These are phyloP conservation scores for Cyberlindnera japonica DNA, from an alignment of 805 yeast genomes.

Conservation along the genomic window DNA sequence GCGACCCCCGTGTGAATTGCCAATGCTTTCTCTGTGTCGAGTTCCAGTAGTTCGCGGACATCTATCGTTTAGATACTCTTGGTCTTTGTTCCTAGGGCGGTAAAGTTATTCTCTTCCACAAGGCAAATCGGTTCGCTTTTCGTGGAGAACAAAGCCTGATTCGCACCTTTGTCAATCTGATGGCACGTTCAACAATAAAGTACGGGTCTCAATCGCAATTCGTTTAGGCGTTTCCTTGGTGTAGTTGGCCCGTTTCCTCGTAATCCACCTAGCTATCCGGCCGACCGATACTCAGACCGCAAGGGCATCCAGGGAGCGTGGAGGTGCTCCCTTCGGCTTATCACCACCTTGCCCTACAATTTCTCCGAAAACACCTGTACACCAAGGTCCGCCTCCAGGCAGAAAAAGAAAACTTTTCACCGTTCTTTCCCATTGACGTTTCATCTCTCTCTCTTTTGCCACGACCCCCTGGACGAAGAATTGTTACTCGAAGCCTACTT, in stretches of 20 bases:
- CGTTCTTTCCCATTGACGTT: background rate
- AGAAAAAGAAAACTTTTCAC: conserved; percentile 6
- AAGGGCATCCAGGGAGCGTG: too few species aligned
- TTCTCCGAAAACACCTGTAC: background rate
- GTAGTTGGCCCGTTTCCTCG: too few species aligned
- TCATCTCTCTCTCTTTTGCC: conserved; percentile 8
- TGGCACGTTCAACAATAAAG: too few species aligned
- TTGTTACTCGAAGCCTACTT: conserved; percentile 72
- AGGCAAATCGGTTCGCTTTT: too few species aligned
- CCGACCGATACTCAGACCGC: too few species aligned
- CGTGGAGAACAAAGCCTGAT: too few species aligned
- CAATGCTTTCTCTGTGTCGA: conserved; percentile 79
- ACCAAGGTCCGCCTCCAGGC: background rate
- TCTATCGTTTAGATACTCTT: conserved; percentile 7
- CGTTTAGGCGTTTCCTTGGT: too few species aligned
- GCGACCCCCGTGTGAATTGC: conserved; percentile 69
- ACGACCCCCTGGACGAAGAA: conserved; percentile 64
- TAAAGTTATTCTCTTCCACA: too few species aligned
- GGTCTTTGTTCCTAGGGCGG: background rate
- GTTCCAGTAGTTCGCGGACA: conserved; percentile 86
- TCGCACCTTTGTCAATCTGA: too few species aligned
- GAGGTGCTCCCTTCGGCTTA: too few species aligned
- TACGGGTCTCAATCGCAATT: too few species aligned
- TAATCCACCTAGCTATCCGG: too few species aligned
- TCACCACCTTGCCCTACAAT: background rate